A percentile compares a stretch with the other conserved stretches of the same genome.
phyloP scores from a whole-genome alignment of 176 grass and related monocot genomes.

The Ensete glaucum region DNA sequence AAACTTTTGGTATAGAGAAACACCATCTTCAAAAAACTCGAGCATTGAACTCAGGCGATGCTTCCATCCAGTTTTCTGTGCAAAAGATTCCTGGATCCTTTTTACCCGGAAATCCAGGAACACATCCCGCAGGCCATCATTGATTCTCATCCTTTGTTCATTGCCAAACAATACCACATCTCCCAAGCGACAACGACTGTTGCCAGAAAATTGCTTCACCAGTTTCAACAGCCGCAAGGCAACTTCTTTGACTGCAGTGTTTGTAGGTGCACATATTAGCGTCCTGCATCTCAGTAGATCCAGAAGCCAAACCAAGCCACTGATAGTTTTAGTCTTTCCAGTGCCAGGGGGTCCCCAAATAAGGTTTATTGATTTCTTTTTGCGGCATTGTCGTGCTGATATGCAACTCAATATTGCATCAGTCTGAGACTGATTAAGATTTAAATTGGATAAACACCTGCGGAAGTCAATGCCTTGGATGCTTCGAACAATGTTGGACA shows the following conservation, averaged over 20 bases:
- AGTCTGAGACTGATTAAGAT: conserved; percentile 16
- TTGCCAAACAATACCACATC: conserved; percentile 80
- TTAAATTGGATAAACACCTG: neutral
- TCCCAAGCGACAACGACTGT: conserved; percentile 30
- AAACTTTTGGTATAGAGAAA: conserved; percentile 34
- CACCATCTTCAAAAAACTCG: conserved; percentile 36
- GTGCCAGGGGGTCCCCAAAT: conserved; percentile 13
- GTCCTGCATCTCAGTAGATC: conserved; percentile 11
- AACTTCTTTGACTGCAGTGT: conserved; percentile 73
- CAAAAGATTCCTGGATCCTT: conserved; percentile 37
- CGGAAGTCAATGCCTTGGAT: conserved; percentile 10
- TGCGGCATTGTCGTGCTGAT: neutral
- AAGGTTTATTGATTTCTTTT: neutral
- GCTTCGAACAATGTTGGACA: neutral
- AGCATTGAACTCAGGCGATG: conserved; percentile 33
- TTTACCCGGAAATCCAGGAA: conserved; percentile 57
- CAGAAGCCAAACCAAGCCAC: conserved; percentile 4
- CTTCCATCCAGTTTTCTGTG: conserved; percentile 39
- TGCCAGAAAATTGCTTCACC: conserved; percentile 26
- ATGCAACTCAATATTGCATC: conserved; percentile 14
- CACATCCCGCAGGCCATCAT: conserved; percentile 38
- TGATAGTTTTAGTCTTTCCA: conserved; percentile 9
- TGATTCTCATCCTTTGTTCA: conserved; percentile 55
- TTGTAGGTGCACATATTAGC: conserved; percentile 70
- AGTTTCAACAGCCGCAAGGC: conserved; percentile 55